Evolutionary conservation across 495 filamentous ascomycete genomes (phyloP), one percentile per base, ranked within the genome.

Genomic region (Hypoxylon lienhwacheense): DNA sequence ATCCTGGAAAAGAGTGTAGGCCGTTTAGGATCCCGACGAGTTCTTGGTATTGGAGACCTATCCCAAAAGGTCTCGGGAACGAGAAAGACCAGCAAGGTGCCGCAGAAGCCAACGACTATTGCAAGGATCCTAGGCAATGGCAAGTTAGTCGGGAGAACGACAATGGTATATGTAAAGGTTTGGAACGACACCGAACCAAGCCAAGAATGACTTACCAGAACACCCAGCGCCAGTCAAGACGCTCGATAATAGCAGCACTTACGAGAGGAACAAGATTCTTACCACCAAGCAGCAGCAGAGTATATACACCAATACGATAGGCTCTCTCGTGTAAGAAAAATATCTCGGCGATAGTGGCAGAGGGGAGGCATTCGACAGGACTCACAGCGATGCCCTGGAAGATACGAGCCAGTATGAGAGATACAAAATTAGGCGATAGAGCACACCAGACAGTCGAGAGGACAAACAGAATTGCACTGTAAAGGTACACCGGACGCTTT

Each of bases 21-120:
- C 35, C 71, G 66, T 6, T 54, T 68, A 14, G 55, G 46, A 40
- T 61, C 49, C 47, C 62, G 65, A 8, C 67, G 70, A 44, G 69
- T 69, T 53, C 80, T 81, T 2, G 61, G 88, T 32, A 78, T 73
- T 2, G 91, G 92, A 2, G 85, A 85, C 15, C 93, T 80, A 64
- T 97, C 91, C 93, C 93, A 97, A 63, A 96, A 96, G 0, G 91
- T 96, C 70, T 98, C 93, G 0, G 93, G 93, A 4, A 95, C 88
- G 61, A 96, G 96, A 47, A 98, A 76, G 61, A 96, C 96, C 1
- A 97, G 74, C 1, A 95, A 69, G 6, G 79, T 62, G 32, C 87
- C 78, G 55, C 87, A 88, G 43, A 86, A 82, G 0, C 81, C 90
- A 26, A 92, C 90, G 20, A 96, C 70, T 1, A 95, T 89, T 4